Percentiles rank a stretch among this genome's conserved stretches.
Evolutionary conservation across 805 yeast genomes (phyloP).

Genomic region (Helenozyma baotianmanensis): DNA sequence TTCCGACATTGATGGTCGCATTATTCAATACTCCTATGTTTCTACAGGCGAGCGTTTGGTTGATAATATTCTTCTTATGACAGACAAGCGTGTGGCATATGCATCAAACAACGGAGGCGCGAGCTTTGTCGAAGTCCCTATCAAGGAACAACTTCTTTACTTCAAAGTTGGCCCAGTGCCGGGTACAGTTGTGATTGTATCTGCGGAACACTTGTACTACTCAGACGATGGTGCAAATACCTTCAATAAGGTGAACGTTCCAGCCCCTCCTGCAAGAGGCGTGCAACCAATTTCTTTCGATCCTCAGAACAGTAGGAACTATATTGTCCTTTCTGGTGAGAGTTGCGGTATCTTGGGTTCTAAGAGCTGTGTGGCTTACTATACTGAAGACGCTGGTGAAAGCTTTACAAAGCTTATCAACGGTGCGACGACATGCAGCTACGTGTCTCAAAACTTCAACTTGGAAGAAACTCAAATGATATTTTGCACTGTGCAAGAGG

Average conservation of each 20-base stretch:
- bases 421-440: slow-evolving; percentile 60
- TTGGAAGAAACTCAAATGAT: slow-evolving; percentile 46
- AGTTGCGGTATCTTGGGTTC: slow-evolving; percentile 47
- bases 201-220: slow-evolving; percentile 47
- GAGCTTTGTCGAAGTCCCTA: slow-evolving; percentile 38
- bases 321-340: slow-evolving; percentile 66
- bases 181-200: slow-evolving; percentile 52
- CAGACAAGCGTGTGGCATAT: slow-evolving; percentile 47
- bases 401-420: slow-evolving; percentile 52
- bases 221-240: slow-evolving; percentile 67
- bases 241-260: slow-evolving; percentile 43
- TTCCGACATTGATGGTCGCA: slow-evolving; percentile 47
- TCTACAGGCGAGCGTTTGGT: slow-evolving; percentile 14
- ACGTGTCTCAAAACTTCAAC: slow-evolving; percentile 53
- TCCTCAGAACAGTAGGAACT: slow-evolving; percentile 47
- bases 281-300: slow-evolving; percentile 55
- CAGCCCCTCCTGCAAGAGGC: slow-evolving; percentile 33
- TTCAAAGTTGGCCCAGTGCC: slow-evolving; percentile 58
- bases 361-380: slow-evolving; percentile 53
- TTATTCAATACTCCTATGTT: slow-evolving; percentile 52
- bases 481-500: slow-evolving; percentile 53
- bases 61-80: slow-evolving; percentile 52
- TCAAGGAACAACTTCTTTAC: slow-evolving; percentile 42
- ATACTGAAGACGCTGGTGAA: slow-evolving; percentile 65
- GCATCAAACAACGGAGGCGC: slow-evolving; percentile 72